Base-by-base conservation (phyloP, 805 yeast genomes). In the Zygotorulaspora chibaensis region DNA sequence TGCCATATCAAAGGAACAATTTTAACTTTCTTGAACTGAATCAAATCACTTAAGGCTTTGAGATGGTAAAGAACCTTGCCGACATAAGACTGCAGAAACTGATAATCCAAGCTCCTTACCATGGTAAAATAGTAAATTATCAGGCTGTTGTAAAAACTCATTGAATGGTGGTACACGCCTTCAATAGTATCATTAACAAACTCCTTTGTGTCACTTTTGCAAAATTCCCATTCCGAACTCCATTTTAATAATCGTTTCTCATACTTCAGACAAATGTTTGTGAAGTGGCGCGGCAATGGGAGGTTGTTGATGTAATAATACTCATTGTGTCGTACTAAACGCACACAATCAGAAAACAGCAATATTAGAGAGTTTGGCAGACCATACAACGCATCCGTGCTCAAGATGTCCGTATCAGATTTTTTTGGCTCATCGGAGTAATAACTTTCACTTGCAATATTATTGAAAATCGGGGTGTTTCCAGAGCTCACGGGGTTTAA, bases 1-100 rank as follows among this genome's bases (percentile, higher is more conserved):
- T 85, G 91, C 93, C 96, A 88, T 55, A 87, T 80, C 28, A 87
- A 68, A 3, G 96, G 96, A 29, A 83, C 78, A 16, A 83, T 75
- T 1, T 83, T 80, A 20, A 77, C 80, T 16, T 73, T 66, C 13
- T 68, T 63, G 2, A 53, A 51, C 6, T 75, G 74, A 28, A 83
- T 79, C 40, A 86, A 67, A 34, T 63, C 59, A 46, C 81, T 85
- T 45, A 88, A 76, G 45, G 74, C 70, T 56, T 83, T 80, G 53
- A 87, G 67, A 58, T 84, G 88, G 18, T 71, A 67, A 41, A 87
- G 69, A 1, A 86, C 84, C 30, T 73, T 70, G 35, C 70, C 74
- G 2, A 86, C 87, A 44, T 80, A 73, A 12, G 72, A 71, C 58
- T 86, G 90, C n/a, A 85, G 61, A 40, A 74, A 70, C 38, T 69